Evolutionary conservation across 441 rosid species (phyloP).

Genomic region (Aleurites moluccanus): DNA sequence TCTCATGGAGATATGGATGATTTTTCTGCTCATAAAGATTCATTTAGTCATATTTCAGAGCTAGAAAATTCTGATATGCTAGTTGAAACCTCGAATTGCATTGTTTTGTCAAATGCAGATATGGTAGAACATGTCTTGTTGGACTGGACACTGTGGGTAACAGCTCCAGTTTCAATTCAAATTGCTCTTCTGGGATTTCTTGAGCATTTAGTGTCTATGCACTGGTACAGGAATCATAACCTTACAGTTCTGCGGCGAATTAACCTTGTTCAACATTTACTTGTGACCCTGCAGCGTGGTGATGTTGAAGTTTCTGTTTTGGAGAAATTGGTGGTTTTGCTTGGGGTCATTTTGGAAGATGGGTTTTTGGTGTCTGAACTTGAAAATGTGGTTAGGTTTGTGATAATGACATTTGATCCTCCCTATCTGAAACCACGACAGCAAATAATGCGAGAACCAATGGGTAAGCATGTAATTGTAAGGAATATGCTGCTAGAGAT

Average conservation of each 20-base stretch:
- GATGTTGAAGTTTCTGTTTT: constrained; percentile 99
- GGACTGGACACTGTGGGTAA: constrained; percentile 99
- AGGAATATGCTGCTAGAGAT: constrained; percentile 99
- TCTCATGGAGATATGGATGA: constrained; percentile 98
- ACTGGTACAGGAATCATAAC: constrained; percentile 99
- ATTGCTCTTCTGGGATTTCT: constrained; percentile 94
- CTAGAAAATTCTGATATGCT: constrained; percentile 78
- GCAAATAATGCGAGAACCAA: constrained; percentile 72
- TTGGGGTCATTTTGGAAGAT: constrained; percentile 98
- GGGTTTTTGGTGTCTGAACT: constrained; percentile 97
- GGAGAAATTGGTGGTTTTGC: constrained; percentile 96
- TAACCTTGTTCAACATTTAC: constrained; percentile 94
- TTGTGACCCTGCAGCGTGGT: constrained; percentile 98
- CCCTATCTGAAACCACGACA: constrained; percentile 79
- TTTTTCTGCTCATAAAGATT: constrained; percentile 87
- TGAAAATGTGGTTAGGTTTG: constrained; percentile 95
- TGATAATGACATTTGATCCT: constrained; percentile 98
- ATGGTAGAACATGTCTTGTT: constrained; percentile 99
- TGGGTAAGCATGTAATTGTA: constrained; percentile 99
- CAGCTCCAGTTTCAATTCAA: constrained; percentile 91
- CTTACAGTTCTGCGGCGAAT: constrained; percentile 93
- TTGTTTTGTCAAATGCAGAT: constrained; percentile 96
- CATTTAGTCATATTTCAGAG: constrained; percentile 96
- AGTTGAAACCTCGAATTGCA: constrained; percentile 95
- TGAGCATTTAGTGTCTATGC: constrained; percentile 99